Percentiles rank a stretch among this genome's conserved stretches.
Evolutionary conservation across 1,284 basidiomycete species (phyloP).

Genomic region (Porogramme epimiltina): DNA sequence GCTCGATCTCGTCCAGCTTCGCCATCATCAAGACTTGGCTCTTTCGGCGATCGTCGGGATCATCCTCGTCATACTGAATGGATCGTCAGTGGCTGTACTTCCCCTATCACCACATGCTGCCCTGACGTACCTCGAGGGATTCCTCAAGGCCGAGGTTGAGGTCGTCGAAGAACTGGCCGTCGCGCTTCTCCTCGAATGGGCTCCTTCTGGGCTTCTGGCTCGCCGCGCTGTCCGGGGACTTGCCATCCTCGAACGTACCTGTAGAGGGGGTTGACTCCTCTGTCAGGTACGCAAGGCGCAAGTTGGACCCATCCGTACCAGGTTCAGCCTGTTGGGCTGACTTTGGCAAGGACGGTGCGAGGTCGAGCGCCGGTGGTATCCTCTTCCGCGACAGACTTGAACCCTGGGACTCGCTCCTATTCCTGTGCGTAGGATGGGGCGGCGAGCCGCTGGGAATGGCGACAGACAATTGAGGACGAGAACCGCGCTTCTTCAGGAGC

Average conservation of each 20-base stretch:
- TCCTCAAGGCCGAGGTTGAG: constrained; percentile 63
- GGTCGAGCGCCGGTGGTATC: constrained; percentile 53
- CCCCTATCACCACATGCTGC: neutral
- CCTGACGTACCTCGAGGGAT: constrained; percentile 29
- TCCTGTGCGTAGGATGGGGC: constrained; percentile 17
- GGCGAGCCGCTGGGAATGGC: constrained; percentile 29
- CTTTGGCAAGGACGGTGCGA: constrained; percentile 31
- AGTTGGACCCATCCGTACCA: constrained; percentile 26
- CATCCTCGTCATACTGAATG: constrained; percentile 60
- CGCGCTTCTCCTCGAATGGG: constrained; percentile 60
- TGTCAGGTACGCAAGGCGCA: constrained; percentile 34
- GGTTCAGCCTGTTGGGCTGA: constrained; percentile 19
- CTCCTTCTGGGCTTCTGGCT: constrained; percentile 33
- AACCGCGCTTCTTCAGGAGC: constrained; percentile 26
- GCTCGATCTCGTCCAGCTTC: constrained; percentile 75
- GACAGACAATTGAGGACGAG: constrained; percentile 37
- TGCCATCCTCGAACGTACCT: constrained; percentile 7
- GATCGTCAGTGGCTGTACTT: constrained; percentile 6
- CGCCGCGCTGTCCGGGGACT: constrained; percentile 12
- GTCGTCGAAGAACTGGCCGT: constrained; percentile 70
- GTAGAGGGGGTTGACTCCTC: constrained; percentile 23
- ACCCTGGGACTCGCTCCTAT: constrained; percentile 31
- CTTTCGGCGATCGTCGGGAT: constrained; percentile 68
- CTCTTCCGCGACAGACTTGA: constrained; percentile 29
- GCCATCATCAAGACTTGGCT: constrained; percentile 73